phyloP scores from a whole-genome alignment of 371 early-diverging fungal genomes.

The Cokeromyces recurvatus region DNA sequence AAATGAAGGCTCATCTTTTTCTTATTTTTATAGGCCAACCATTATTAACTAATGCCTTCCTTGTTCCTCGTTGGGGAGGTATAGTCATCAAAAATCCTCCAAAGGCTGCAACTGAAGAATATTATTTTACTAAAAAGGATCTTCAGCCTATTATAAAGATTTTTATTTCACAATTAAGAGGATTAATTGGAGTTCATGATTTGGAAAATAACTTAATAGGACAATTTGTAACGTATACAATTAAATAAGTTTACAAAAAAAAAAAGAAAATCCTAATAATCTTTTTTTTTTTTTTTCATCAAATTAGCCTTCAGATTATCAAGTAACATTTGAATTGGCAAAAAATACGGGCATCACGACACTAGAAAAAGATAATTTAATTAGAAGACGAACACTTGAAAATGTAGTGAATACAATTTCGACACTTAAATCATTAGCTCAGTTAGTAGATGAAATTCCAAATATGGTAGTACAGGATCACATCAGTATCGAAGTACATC shows the following conservation, averaged over 20 bases:
- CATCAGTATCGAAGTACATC: constrained; percentile 51
- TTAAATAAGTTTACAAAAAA: neutral
- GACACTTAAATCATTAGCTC: constrained; percentile 76
- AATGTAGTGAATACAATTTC: constrained; percentile 67
- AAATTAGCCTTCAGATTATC: constrained; percentile 5
- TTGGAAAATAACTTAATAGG: constrained; percentile 1
- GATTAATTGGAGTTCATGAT: constrained; percentile 71
- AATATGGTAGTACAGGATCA: constrained; percentile 91
- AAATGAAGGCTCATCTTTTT: neutral
- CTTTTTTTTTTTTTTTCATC: neutral
- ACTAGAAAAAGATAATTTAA: constrained; percentile 74
- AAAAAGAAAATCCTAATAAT: neutral
- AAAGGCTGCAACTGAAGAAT: constrained; percentile 5
- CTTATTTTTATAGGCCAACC: constrained; percentile 19
- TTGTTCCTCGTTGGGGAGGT: constrained; percentile 94
- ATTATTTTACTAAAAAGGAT: constrained; percentile 39
- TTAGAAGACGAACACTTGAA: constrained; percentile 61
- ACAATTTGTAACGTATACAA: constrained; percentile 4
- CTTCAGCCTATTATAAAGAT: constrained; percentile 70
- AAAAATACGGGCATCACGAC: constrained; percentile 28
- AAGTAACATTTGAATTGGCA: constrained; percentile 15
- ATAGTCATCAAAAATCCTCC: constrained; percentile 69
- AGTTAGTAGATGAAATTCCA: constrained; percentile 72
- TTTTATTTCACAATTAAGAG: constrained; percentile 77
- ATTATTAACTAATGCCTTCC: constrained; percentile 68